Base-by-base conservation (phyloP, 139 green algal species). In the Chlorokybus atmophyticus region DNA sequence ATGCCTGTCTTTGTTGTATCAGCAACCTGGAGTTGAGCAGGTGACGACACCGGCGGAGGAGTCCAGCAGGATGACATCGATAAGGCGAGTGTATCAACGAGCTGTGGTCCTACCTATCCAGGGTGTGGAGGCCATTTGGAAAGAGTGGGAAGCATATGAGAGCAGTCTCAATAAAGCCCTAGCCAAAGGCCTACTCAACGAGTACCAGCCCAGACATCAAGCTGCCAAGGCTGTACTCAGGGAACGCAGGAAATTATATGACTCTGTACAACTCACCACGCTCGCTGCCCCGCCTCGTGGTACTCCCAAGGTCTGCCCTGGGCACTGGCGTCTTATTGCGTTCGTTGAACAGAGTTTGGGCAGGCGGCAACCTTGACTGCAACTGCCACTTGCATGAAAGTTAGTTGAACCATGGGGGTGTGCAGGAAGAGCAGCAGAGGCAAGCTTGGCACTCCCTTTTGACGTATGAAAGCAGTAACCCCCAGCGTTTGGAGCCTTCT, bases 101-200 rank as follows among this genome's bases (percentile, higher is more conserved):
- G 88, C 86, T 0, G 55, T 95, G 8, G 57, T 71, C 8, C 79
- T 93, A 39, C 86, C 88, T 1, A 82, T 69, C 4, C 38, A 70
- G 29, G 62, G 66, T 17, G 57, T 93, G 52, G 88, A 95, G 29
- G 52, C 59, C 14, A 63, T 95, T 49, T 96, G 88, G 87, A 62
- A 73, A 0, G 67, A 75, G 7, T 96, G 94, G 54, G 86, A 95
- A 73, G 56, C 55, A 0, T 93, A 91, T 65, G 88, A 96, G 66
- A 79, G 71, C 29, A 21, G 21, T 30, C 26, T 75, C 21, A 75
- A 42, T 29, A 48, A 42, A 23, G 2, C 25, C n/a, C 71, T 93
- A 27, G 66, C 26, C 0, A 73, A 61, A 23, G 75, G 76, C 57
- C 31, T 25, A 17, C 57, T 95, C 29, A 82, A 86, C 25, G 88